Evolutionary conservation across 2,329 filamentous ascomycete genomes (phyloP), one percentile per base, ranked within the genome.

Genomic region (Xylariaceae sp.): DNA sequence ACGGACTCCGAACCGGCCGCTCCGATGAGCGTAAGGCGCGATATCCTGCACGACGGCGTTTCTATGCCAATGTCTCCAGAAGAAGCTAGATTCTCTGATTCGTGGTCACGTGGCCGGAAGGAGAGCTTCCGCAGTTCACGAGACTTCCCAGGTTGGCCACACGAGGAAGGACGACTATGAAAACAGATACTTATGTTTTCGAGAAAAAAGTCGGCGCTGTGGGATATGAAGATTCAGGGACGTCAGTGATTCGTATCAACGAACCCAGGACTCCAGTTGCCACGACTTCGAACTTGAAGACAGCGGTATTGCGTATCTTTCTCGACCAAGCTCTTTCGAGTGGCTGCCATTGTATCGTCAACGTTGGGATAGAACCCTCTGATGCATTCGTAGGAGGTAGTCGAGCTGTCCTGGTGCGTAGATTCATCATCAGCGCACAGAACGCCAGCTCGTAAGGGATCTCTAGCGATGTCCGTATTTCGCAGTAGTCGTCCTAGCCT

Each of bases 71-170:
- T 53, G 60, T 56, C 58, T 53, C 57, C 58, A 51, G 34, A 37
- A n/a, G 48, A 39, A 44, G 34, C 37, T 8, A 15, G 56, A 9
- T 37, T 48, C 11, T 30, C 18, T 30, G 50, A 47, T 37, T 53
- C 7, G 49, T 41, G 5, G 47, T 61, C 62, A 61, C 61, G 61
- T 63, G 62, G 58, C 54, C 62, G 62, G 62, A 62, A 45, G 17
- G 10, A 48, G 1, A 34, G 11, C 51, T 41, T 63, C 62, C 62
- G 61, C 15, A 35, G 37, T 41, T 4, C 11, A 41, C 37, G 37
- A 41, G 15, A 51, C 37, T 30, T 4, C 23, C 5, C 5, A 30
- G 23, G 23, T 30, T 30, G 23, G 23, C 23, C 23, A 30, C 23
- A 30, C 23, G 23, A 30, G 23, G 5, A 30, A 30, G 23, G 17